Evolutionary conservation across 1,284 basidiomycete species (phyloP).

Genomic region (Sporisorium scitamineum): DNA sequence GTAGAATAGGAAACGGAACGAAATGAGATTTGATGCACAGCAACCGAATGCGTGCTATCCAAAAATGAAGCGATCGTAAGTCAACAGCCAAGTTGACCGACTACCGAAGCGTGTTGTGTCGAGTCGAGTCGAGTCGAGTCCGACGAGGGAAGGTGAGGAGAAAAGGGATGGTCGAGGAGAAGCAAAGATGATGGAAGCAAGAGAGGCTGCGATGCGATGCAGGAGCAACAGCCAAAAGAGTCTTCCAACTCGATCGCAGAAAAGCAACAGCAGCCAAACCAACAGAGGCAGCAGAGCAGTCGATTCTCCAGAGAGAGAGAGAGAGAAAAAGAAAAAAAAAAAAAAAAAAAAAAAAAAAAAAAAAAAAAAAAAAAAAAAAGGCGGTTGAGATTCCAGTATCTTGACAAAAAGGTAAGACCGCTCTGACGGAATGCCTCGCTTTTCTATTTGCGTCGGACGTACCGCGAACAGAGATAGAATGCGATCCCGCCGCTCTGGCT

Average conservation of each 20-base stretch:
- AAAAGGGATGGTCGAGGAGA: not conserved
- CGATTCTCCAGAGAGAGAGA: not conserved
- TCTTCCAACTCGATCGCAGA: constrained; percentile 10
- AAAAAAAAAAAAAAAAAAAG: not conserved
- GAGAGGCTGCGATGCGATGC: constrained; percentile 1
- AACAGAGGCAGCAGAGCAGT: constrained; percentile 2
- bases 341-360: not conserved
- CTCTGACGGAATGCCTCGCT: constrained; percentile 2
- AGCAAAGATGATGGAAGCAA: not conserved
- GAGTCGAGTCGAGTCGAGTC: not conserved
- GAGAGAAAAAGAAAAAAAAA: not conserved
- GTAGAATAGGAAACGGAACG: not conserved
- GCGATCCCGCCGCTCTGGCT: not conserved
- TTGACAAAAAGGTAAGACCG: too few species aligned
- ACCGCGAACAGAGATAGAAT: not conserved
- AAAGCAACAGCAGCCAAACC: not conserved
- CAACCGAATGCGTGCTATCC: constrained; percentile 34
- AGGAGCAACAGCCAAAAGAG: not conserved
- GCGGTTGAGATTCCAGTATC: too few species aligned
- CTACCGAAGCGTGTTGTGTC: not conserved
- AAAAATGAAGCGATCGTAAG: not conserved
- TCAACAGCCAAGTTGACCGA: not conserved
- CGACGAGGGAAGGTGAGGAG: not conserved
- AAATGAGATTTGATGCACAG: constrained; percentile 26
- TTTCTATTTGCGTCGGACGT: not conserved